phyloP scores from a whole-genome alignment of 1,284 basidiomycete genomes.

The Ustilago lituana region DNA sequence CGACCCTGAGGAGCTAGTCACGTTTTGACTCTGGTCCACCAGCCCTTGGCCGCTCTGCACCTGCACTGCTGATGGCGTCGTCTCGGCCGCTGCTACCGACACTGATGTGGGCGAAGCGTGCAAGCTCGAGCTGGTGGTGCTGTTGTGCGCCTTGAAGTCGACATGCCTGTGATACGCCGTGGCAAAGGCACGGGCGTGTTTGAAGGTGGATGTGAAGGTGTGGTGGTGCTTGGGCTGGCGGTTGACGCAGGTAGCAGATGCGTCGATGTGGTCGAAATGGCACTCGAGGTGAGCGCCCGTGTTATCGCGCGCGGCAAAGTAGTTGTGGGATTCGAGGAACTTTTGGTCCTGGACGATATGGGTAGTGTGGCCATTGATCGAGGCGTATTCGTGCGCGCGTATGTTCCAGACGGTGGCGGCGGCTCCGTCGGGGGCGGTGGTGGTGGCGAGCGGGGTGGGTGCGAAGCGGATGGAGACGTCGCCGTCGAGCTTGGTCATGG shows the following conservation, averaged over 20 bases:
- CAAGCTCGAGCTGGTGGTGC: slow-evolving; percentile 9
- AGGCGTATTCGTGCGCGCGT: slow-evolving; percentile 38
- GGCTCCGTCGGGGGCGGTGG: slow-evolving; percentile 34
- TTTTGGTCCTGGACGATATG: slow-evolving; percentile 25
- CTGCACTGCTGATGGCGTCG: slow-evolving; percentile 3
- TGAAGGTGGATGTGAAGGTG: slow-evolving; percentile 25
- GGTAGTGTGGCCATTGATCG: slow-evolving; percentile 28
- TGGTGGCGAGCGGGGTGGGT: slow-evolving; percentile 36
- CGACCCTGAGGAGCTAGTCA: slow-evolving; percentile 8
- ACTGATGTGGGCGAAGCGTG: slow-evolving; percentile 7
- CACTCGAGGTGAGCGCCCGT: slow-evolving; percentile 32
- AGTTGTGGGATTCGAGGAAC: slow-evolving; percentile 42
- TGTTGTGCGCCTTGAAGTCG: slow-evolving; percentile 6
- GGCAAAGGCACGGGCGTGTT: slow-evolving; percentile 29
- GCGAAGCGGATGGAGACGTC: slow-evolving; percentile 21
- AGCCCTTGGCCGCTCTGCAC: slow-evolving; percentile 1
- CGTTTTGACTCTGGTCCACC: neutral
- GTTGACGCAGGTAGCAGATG: slow-evolving; percentile 32
- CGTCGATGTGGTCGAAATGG: slow-evolving; percentile 30
- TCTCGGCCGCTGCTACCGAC: slow-evolving; percentile 4
- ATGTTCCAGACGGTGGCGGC: slow-evolving; percentile 46
- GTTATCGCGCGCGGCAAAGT: slow-evolving; percentile 26
- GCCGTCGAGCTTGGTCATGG: slow-evolving; percentile 20
- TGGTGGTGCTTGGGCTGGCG: slow-evolving; percentile 24
- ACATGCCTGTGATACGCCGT: slow-evolving; percentile 33